These are phyloP conservation scores for Leucocoprinus leucothites DNA, from an alignment of 768 basidiomycete genomes.

Conservation along the genomic window DNA sequence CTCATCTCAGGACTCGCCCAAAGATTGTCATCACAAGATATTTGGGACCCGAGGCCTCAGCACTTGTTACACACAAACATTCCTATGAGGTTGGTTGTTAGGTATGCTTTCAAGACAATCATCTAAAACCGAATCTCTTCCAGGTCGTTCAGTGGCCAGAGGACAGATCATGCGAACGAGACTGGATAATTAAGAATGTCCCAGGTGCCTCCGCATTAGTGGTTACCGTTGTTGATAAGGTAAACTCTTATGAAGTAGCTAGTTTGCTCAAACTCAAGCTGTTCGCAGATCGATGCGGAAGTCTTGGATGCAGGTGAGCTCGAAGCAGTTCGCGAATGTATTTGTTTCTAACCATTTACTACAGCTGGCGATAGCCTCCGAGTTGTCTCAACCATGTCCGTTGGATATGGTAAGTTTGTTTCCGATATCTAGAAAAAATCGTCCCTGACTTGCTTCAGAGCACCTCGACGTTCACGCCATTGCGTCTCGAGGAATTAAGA, in stretches of 20 bases:
- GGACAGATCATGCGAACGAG: constrained; percentile 51
- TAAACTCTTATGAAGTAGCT: constrained; percentile 18
- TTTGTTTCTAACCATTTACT: background rate
- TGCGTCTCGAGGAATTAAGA: constrained; percentile 55
- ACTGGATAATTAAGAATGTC: constrained; percentile 75
- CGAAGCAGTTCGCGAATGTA: background rate
- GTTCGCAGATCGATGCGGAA: constrained; percentile 64
- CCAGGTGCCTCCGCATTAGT: constrained; percentile 61
- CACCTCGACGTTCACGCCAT: constrained; percentile 70
- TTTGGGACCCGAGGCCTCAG: constrained; percentile 64
- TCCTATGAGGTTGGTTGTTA: constrained; percentile 48
- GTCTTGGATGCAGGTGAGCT: constrained; percentile 56
- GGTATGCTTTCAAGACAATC: background rate
- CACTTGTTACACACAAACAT: constrained; percentile 41
- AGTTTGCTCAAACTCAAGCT: background rate
- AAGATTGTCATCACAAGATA: constrained; percentile 59
- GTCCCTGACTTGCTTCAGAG: constrained; percentile 42
- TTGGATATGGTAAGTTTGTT: constrained; percentile 68
- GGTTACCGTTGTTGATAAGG: constrained; percentile 72
- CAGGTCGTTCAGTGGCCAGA: constrained; percentile 45
- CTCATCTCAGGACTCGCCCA: constrained; percentile 17
- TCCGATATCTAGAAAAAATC: background rate
- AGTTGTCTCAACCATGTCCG: constrained; percentile 92
- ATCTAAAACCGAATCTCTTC: background rate
- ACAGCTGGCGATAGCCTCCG: constrained; percentile 71